Percentiles rank a stretch among this genome's conserved stretches.
Evolutionary conservation across 805 yeast species (phyloP).

Genomic region (Yarrowia sp.): DNA sequence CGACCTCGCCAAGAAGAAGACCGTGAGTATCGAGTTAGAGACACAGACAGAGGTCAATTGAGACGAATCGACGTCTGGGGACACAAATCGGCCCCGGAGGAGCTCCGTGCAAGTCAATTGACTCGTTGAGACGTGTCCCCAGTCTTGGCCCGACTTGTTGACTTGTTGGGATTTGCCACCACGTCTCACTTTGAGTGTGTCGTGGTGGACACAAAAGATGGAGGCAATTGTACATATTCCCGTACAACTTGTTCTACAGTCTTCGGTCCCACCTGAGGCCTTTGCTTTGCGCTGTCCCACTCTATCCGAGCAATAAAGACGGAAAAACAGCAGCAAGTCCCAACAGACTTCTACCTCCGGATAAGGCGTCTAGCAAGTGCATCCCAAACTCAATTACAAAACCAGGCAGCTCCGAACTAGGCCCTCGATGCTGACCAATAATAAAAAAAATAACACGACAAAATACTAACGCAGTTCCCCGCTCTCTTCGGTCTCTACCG

Average conservation of each 20-base stretch:
- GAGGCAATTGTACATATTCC: not conserved
- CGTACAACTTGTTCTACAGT: not conserved
- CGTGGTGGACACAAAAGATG: not conserved
- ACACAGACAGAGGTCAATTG: not conserved
- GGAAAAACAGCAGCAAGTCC: constrained; percentile 17
- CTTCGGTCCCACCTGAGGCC: not conserved
- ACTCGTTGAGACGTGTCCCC: not conserved
- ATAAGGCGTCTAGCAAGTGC: constrained; percentile 12
- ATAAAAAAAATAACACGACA: no score
- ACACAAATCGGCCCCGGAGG: not conserved
- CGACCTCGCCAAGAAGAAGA: constrained; percentile 91
- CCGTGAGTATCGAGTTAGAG: constrained; percentile 37
- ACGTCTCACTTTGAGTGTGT: not conserved
- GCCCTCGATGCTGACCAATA: no score
- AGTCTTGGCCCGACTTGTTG: not conserved
- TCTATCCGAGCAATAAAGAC: constrained; percentile 10
- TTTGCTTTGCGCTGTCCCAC: not conserved
- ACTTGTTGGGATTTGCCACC: not conserved
- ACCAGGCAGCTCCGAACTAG: not conserved
- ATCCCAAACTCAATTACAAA: not conserved
- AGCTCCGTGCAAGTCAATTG: not conserved
- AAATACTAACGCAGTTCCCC: constrained; percentile 37
- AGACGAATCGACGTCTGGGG: not conserved
- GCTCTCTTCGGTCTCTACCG: constrained; percentile 47
- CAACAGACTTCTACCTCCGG: constrained; percentile 15